These are phyloP conservation scores for Erigeron canadensis DNA, from an alignment of 129 eudicot genomes.

Conservation along the genomic window DNA sequence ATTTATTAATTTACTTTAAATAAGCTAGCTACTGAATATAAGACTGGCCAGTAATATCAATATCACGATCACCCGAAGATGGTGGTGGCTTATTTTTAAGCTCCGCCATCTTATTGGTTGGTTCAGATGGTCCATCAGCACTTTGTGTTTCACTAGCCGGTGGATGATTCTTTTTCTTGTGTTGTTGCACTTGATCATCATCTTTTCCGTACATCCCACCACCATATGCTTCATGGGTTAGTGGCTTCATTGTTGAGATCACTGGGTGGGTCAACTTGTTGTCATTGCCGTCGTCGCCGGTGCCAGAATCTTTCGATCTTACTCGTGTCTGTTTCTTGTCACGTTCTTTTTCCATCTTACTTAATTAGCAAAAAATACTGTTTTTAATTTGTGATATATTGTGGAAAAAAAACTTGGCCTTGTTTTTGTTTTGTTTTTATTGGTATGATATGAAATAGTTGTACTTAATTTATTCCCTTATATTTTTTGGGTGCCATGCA, in stretches of 20 bases:
- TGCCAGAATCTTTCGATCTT: conserved; percentile 12
- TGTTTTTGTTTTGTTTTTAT: too few relatives aligned
- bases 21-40: conserved; percentile 66
- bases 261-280: conserved; percentile 28
- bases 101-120: conserved; percentile 18
- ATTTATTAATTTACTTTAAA: too few relatives aligned
- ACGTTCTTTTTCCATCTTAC: conserved; percentile 29
- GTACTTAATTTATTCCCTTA: too few relatives aligned
- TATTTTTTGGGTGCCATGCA: too few relatives aligned
- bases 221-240: conserved; percentile 61
- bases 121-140: conserved; percentile 64
- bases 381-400: too few relatives aligned
- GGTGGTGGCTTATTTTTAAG: conserved; percentile 57
- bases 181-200: conserved; percentile 14
- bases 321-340: conserved; percentile 14
- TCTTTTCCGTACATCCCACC: conserved; percentile 76
- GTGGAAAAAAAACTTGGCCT: too few relatives aligned
- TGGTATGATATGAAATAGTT: too few relatives aligned
- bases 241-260: conserved; percentile 55
- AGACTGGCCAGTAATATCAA: conserved; percentile 79
- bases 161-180: conserved; percentile 21
- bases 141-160: conserved; percentile 70
- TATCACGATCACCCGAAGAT: conserved; percentile 65
- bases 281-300: neutral
- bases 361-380: neutral